Base-by-base conservation (phyloP, 1,284 basidiomycete species). In the Meripilus lineatus region DNA sequence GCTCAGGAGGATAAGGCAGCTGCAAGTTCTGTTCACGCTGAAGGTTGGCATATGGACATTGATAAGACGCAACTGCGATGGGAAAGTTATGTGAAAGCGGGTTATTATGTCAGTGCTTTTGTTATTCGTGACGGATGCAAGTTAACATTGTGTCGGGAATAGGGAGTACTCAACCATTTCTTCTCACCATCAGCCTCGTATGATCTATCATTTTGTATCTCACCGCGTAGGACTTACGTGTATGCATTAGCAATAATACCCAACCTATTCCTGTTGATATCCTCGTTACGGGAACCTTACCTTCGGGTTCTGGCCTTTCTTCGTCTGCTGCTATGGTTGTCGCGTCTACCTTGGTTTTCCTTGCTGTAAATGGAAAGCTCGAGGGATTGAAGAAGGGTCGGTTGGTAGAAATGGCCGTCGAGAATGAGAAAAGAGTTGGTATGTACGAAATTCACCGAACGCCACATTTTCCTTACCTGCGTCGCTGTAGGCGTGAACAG, bases 81-180 rank as follows among this genome's bases (percentile, higher is more conserved):
- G 91, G 86, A 89, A 58, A 89, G 84, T 58, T 93, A 92, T 61
- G 80, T 92, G 56, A 91, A 91, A 60, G 89, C 86, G 11, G 81
- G 83, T 8, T 87, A 87, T 53, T 85, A 83, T 61, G 85, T 86
- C 44, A 45, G 63, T 57, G 25, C 42, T n/a, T 38, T 45, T n/a
- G 62, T 58, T 26, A 15, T n/a, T 37, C 37, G 40, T 17, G n/a
- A n/a, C n/a, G n/a, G n/a, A 30, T 10, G n/a, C 28, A 30, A 10
- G 10, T 44, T 33, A 20, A 32, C 36, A 40, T 24, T n/a, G 43
- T 32, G 30, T 46, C 1, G 24, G 43, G 15, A 47, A 24, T 46
- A 88, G 84, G 89, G 89, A 8, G 84, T 92, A 21, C 62, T 90
- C 41, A 76, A 83, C 37, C 71, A 75, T 41, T 80, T 82, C 58